These are phyloP conservation scores for Diaporthe citrichinensis DNA, from an alignment of 2,329 filamentous ascomycete genomes.

Conservation along the genomic window DNA sequence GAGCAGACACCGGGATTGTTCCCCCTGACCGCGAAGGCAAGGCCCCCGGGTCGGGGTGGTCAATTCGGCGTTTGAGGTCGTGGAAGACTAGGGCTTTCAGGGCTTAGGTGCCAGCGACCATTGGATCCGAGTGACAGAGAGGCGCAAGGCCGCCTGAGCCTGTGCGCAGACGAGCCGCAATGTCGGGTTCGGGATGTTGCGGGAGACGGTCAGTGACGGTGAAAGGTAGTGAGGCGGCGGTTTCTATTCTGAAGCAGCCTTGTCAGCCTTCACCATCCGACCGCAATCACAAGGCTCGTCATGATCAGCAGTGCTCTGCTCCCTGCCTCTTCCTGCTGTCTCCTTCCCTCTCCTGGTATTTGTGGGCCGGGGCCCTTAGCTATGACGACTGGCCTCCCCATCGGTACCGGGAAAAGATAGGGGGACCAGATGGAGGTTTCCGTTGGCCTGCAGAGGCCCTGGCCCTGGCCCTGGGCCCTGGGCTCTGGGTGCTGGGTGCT, in stretches of 20 bases:
- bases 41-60: not conserved
- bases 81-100: constrained; percentile 16
- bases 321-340: not conserved
- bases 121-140: not conserved
- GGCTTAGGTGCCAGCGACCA: constrained; percentile 32
- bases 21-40: not conserved
- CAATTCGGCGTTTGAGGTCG: not conserved
- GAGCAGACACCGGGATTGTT: not conserved
- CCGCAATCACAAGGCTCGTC: not conserved
- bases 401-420: constrained; percentile 15
- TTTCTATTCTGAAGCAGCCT: constrained; percentile 11
- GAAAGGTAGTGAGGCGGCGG: not conserved
- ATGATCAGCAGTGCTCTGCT: not conserved
- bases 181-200: not conserved
- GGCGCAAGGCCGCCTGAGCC: constrained; percentile 16
- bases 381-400: constrained; percentile 10
- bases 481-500: not conserved
- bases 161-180: constrained; percentile 18
- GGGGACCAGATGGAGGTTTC: constrained; percentile 13
- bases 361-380: constrained; percentile 14
- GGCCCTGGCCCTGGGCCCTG: not conserved
- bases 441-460: constrained; percentile 5
- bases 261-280: not conserved
- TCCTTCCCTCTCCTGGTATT: not conserved
- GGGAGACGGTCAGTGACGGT: too few species aligned